phyloP scores from a whole-genome alignment of 2,329 filamentous ascomycete species.

The Grosmannia serpens region DNA sequence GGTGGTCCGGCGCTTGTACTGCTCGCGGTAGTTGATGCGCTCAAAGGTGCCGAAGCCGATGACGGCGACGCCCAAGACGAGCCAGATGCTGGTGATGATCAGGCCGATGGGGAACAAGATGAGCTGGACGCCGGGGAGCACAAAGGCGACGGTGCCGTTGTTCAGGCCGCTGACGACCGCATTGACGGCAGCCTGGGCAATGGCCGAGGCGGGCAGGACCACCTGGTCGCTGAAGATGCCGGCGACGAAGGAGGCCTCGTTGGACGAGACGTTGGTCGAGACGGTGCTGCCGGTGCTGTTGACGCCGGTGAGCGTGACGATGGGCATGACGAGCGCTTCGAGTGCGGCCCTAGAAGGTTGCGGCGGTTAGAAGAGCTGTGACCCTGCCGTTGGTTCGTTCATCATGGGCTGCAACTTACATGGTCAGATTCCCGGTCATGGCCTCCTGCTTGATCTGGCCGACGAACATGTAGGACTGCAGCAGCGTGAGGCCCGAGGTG shows the following conservation, averaged over 20 bases:
- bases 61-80: slow-evolving; percentile 40
- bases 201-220: slow-evolving; percentile 36
- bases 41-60: slow-evolving; percentile 56
- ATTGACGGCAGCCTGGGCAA: slow-evolving; percentile 39
- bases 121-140: slow-evolving; percentile 56
- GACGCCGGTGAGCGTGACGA: slow-evolving; percentile 52
- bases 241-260: slow-evolving; percentile 59
- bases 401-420: slow-evolving; percentile 34
- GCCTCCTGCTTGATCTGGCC: slow-evolving; percentile 52
- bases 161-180: slow-evolving; percentile 30
- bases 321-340: slow-evolving; percentile 54
- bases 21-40: slow-evolving; percentile 53
- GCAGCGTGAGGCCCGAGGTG: slow-evolving; percentile 23
- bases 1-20: slow-evolving; percentile 43
- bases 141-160: slow-evolving; percentile 49
- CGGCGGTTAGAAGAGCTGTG: background rate
- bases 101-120: slow-evolving; percentile 60
- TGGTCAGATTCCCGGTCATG: slow-evolving; percentile 43
- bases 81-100: slow-evolving; percentile 54
- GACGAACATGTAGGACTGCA: slow-evolving; percentile 57
- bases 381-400: too few species aligned
- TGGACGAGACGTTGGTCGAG: slow-evolving; percentile 53
- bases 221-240: slow-evolving; percentile 55
- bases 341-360: slow-evolving; percentile 36
- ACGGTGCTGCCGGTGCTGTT: slow-evolving; percentile 39